These are phyloP conservation scores for Trichoderma orchidacearum DNA, from an alignment of 495 filamentous ascomycete genomes.

Conservation along the genomic window DNA sequence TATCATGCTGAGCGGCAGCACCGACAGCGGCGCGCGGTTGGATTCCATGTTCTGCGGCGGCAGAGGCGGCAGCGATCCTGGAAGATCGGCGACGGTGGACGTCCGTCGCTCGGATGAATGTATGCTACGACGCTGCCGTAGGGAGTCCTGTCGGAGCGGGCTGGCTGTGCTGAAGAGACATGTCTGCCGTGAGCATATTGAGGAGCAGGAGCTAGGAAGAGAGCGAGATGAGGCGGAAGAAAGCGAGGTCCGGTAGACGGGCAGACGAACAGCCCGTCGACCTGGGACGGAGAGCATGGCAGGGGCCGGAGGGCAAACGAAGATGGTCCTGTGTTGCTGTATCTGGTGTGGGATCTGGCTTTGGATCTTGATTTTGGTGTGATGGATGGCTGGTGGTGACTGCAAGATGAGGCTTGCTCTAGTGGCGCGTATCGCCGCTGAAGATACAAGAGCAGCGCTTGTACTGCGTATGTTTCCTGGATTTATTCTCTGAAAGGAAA, in stretches of 20 bases:
- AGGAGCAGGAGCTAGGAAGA: neutral
- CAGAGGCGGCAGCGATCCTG: neutral
- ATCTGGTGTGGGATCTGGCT: neutral
- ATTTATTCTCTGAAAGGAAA: too few relatives aligned
- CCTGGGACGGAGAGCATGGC: neutral
- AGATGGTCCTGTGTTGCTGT: neutral
- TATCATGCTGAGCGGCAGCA: slow-evolving; percentile 60
- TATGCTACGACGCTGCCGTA: slow-evolving; percentile 6
- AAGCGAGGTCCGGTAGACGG: neutral
- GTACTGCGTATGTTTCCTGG: too few relatives aligned
- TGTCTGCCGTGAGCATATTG: neutral
- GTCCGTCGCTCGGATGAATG: slow-evolving; percentile 19
- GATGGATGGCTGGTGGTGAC: neutral
- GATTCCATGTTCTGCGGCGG: slow-evolving; percentile 14
- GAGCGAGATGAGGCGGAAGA: neutral
- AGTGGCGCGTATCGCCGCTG: too few relatives aligned
- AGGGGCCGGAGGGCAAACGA: neutral
- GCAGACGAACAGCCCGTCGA: neutral
- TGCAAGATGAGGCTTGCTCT: neutral
- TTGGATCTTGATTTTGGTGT: neutral
- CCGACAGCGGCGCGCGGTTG: slow-evolving; percentile 40
- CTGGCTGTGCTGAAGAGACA: neutral
- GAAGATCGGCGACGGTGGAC: neutral
- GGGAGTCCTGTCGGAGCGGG: neutral
- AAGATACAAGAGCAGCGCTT: too few relatives aligned